Evolutionary conservation across 164 flowering plant genomes (phyloP).

Genomic region (Paratinospora sagittata): DNA sequence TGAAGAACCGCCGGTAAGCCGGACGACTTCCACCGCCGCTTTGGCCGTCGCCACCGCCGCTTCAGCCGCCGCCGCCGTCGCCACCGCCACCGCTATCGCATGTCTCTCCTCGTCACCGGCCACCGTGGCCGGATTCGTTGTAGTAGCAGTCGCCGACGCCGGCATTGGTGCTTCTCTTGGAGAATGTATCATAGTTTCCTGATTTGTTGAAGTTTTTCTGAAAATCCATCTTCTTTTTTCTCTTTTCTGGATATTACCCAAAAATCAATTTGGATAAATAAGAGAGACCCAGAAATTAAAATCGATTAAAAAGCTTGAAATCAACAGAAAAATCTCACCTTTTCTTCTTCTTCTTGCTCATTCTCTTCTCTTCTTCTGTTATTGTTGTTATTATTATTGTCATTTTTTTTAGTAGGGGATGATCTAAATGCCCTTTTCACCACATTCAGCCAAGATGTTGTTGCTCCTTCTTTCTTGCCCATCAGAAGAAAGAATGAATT

Average conservation of each 20-base stretch:
- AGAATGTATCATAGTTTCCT: constrained; percentile 15
- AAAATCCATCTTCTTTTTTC: constrained; percentile 69
- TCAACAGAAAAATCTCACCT: constrained; percentile 30
- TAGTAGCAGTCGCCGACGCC: neutral
- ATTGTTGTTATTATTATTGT: constrained; percentile 18
- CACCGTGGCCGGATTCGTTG: constrained; percentile 1
- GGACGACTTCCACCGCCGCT: constrained; percentile 55
- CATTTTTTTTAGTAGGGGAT: constrained; percentile 62
- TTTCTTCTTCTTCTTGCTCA: constrained; percentile 52
- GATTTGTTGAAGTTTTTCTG: constrained; percentile 38
- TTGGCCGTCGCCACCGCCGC: constrained; percentile 67
- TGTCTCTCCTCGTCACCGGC: constrained; percentile 34
- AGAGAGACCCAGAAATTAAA: neutral
- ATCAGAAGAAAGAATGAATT: constrained; percentile 21
- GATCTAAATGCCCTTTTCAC: constrained; percentile 75
- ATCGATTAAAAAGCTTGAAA: constrained; percentile 5
- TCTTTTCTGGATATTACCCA: constrained; percentile 40
- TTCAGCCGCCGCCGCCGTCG: constrained; percentile 54
- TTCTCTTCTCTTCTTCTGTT: constrained; percentile 41
- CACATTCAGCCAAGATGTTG: constrained; percentile 50
- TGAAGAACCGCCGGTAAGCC: constrained; percentile 41
- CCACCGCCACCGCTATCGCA: constrained; percentile 54
- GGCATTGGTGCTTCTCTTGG: neutral
- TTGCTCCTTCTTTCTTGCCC: constrained; percentile 44
- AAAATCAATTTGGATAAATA: neutral